These are phyloP conservation scores for Vigna nakashimae DNA, from an alignment of 306 rosid genomes.

Conservation along the genomic window DNA sequence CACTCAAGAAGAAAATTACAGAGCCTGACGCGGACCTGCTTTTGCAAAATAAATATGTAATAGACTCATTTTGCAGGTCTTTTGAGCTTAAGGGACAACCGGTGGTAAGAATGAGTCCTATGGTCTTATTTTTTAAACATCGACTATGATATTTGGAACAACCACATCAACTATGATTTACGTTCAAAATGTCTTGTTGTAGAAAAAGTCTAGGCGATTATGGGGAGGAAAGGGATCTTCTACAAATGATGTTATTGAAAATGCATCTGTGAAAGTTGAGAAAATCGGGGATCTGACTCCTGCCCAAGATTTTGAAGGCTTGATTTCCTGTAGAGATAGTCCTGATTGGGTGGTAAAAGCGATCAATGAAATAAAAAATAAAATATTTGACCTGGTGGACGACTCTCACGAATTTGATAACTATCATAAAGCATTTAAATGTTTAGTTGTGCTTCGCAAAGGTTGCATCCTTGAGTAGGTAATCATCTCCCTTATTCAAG, in stretches of 20 bases:
- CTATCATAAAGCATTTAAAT: constrained; percentile 64
- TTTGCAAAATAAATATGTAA: too few relatives aligned
- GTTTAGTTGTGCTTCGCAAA: constrained; percentile 74
- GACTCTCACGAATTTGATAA: constrained; percentile 71
- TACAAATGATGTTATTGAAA: constrained; percentile 45
- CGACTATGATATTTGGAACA: too few relatives aligned
- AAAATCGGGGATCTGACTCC: constrained; percentile 71
- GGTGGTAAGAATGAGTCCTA: not conserved
- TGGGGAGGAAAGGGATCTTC: constrained; percentile 53
- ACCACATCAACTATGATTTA: constrained; percentile 11
- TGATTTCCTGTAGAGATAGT: constrained; percentile 73
- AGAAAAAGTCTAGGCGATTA: constrained; percentile 60
- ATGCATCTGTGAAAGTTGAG: constrained; percentile 58
- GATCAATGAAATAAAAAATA: constrained; percentile 66
- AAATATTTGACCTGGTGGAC: constrained; percentile 67
- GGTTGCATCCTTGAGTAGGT: constrained; percentile 88
- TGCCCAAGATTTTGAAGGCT: constrained; percentile 83
- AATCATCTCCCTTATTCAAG: not conserved
- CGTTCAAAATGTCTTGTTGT: constrained; percentile 50
- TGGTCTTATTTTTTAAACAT: not conserved
- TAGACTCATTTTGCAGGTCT: too few relatives aligned
- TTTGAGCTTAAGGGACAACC: too few relatives aligned
- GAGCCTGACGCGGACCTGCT: too few relatives aligned
- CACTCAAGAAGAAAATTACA: too few relatives aligned
- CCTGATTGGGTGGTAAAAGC: constrained; percentile 81